Evolutionary conservation across 768 basidiomycete species (phyloP).

Genomic region (Phylloporus rhodoxanthus): DNA sequence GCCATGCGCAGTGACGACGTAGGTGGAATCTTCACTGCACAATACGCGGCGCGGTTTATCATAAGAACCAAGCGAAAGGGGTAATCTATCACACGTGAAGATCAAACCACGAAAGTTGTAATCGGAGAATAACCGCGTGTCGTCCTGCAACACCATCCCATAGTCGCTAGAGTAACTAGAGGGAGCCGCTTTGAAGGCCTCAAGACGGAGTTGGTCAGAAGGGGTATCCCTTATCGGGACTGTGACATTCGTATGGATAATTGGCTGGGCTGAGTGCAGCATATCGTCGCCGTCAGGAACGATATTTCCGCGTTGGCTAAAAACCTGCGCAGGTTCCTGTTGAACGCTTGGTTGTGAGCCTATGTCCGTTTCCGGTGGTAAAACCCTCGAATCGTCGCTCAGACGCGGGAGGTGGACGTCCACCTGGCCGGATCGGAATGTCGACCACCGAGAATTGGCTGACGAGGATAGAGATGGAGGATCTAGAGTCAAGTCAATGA

Average conservation of each 20-base stretch:
- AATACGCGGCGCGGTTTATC: conserved; percentile 41
- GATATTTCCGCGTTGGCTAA: neutral
- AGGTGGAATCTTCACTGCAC: conserved; percentile 9
- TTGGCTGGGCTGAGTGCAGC: neutral
- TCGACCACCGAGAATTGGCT: conserved; percentile 13
- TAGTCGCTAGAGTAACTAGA: neutral
- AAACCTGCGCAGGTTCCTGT: neutral
- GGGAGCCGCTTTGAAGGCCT: neutral
- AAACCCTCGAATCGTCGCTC: neutral
- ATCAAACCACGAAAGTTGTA: neutral
- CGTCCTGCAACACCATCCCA: neutral
- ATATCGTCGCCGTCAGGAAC: neutral
- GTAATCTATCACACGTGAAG: neutral
- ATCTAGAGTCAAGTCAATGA: conserved; percentile 10
- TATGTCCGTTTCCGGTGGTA: neutral
- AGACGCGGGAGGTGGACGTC: conserved; percentile 9
- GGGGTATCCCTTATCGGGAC: neutral
- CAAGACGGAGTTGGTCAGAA: neutral
- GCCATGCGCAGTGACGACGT: conserved; percentile 38
- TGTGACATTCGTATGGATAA: too few species aligned
- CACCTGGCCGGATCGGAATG: conserved; percentile 26
- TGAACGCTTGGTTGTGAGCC: neutral
- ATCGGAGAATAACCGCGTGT: neutral
- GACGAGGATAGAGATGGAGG: neutral
- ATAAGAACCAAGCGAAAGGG: conserved; percentile 23